Conservation (phyloP, 495 filamentous ascomycete species). For the Tuber borchii region DNA sequence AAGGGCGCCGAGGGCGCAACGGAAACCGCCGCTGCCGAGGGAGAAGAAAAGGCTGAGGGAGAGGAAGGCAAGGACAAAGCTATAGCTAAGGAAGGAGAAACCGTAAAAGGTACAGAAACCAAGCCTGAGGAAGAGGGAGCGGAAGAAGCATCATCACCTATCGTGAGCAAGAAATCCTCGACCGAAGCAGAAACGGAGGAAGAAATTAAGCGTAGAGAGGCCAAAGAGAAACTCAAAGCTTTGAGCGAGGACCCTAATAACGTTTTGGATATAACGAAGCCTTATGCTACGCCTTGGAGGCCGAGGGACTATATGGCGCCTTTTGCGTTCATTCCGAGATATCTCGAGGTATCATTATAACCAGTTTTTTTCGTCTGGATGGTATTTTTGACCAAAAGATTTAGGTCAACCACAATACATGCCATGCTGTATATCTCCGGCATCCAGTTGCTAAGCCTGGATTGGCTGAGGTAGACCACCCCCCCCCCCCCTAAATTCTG, state of each 20-base stretch:
- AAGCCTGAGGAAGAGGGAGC: slow-evolving; percentile 41
- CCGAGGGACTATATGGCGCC: slow-evolving; percentile 81
- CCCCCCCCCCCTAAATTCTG: not conserved
- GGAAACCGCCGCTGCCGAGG: slow-evolving; percentile 37
- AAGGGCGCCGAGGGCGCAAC: slow-evolving; percentile 28
- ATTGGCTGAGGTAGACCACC: slow-evolving; percentile 56
- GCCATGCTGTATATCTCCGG: slow-evolving; percentile 87
- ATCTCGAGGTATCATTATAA: slow-evolving; percentile 60
- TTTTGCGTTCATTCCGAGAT: slow-evolving; percentile 90
- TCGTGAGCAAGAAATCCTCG: slow-evolving; percentile 39
- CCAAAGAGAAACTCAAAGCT: slow-evolving; percentile 37
- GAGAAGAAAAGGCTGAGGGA: slow-evolving; percentile 26
- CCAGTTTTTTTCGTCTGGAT: not conserved
- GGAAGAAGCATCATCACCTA: slow-evolving; percentile 14
- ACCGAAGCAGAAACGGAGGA: slow-evolving; percentile 45
- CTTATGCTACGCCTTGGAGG: slow-evolving; percentile 84
- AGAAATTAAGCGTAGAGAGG: slow-evolving; percentile 32
- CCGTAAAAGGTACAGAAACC: slow-evolving; percentile 35
- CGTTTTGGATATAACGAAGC: slow-evolving; percentile 66
- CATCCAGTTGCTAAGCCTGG: slow-evolving; percentile 91
- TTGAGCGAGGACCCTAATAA: slow-evolving; percentile 52
- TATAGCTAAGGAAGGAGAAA: slow-evolving; percentile 34
- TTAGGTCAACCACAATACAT: slow-evolving; percentile 82
- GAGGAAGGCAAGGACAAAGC: slow-evolving; percentile 40
- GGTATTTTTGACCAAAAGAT: not conserved